Conservation (phyloP, 352 stramenopile species). For the Peronospora destructor region DNA sequence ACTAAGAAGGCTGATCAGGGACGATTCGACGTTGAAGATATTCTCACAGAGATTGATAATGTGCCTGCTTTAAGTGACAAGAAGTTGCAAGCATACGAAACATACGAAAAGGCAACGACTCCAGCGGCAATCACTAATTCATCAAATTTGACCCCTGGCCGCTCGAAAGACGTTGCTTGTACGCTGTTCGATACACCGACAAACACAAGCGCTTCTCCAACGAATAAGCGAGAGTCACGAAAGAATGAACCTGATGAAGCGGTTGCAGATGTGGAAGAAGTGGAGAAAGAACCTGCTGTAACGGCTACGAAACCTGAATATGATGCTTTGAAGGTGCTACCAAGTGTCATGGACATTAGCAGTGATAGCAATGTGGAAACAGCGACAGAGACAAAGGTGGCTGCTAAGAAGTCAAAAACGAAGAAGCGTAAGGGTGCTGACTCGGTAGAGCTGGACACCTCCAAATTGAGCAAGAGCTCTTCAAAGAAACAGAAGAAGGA, state of each 20-base stretch:
- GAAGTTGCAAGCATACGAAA: slow-evolving; percentile 9
- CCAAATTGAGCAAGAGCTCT: slow-evolving; percentile 10
- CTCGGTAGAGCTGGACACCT: slow-evolving; percentile 9
- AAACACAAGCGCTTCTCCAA: slow-evolving; percentile 16
- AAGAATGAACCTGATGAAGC: slow-evolving; percentile 17
- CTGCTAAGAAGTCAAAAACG: slow-evolving; percentile 17
- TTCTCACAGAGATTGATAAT: slow-evolving; percentile 53
- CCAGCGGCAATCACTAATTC: slow-evolving; percentile 8
- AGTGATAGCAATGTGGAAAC: slow-evolving; percentile 23
- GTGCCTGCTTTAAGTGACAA: slow-evolving; percentile 38
- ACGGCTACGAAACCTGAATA: slow-evolving; percentile 9
- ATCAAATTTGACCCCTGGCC: slow-evolving; percentile 8
- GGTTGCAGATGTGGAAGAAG: slow-evolving; percentile 11
- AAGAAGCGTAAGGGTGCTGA: slow-evolving; percentile 27
- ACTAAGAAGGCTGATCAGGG: slow-evolving; percentile 19
- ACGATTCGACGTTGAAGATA: slow-evolving; percentile 49
- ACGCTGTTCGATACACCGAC: slow-evolving; percentile 60
- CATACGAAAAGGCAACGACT: slow-evolving; percentile 9
- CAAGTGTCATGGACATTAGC: slow-evolving; percentile 17
- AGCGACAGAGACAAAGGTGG: slow-evolving; percentile 14
- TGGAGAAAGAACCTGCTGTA: slow-evolving; percentile 20
- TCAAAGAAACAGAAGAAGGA: slow-evolving; percentile 33
- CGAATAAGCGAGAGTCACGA: slow-evolving; percentile 15
- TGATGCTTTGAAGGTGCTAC: slow-evolving; percentile 16
- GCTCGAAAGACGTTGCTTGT: slow-evolving; percentile 32